Base-by-base conservation (phyloP, 2,329 filamentous ascomycete species). In the Aspergillus bombycis region DNA sequence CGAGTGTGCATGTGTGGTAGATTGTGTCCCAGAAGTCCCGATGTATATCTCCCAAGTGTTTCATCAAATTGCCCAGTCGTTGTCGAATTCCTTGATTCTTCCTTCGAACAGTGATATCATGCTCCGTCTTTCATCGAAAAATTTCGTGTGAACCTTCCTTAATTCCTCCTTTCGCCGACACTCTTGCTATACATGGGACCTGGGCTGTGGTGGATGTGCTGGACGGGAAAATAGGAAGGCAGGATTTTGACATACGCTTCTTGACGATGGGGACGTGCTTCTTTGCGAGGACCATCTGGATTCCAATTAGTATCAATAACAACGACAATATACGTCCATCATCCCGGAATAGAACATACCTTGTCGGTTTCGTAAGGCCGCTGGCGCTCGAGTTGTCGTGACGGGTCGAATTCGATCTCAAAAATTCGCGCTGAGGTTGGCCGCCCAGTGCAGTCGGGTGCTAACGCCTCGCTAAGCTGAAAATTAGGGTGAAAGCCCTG, bases 191-290 rank as follows among this genome's bases (percentile, higher is more conserved):
- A 58, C 28, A 48, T 34, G 55, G 61, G 41, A 21, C 48, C 28
- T 55, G 56, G 50, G 30, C 30, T 62, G 48, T 36, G 57, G 38
- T 46, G 50, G 48, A 50, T 48, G 57, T 58, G 23, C 57, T 58
- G 57, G 56, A 11, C 34, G 41, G 60, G 41, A 52, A 54, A 41
- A 41, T 21, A 30, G 48, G 50, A 30, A 30, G 34, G 50, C 34
- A 63, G 61, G 61, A 36, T 43, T 23, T 43, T 36, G 50, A 45
- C 93, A 81, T 94, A 96, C 93, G 93, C 93, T 99, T 99, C 93
- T 99, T 99, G 81, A 99, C 92, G 89, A 99, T 99, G 80, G 94
- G 91, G 82, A 98, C 89, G 86, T 98, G 95, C 89, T 96, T 96
- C 92, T 96, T 96, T 85, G 94, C 92, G 91, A 94, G 89, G 88